Conservation (phyloP, 1,139 yeast species). For the Yamadazyma mexicana region DNA sequence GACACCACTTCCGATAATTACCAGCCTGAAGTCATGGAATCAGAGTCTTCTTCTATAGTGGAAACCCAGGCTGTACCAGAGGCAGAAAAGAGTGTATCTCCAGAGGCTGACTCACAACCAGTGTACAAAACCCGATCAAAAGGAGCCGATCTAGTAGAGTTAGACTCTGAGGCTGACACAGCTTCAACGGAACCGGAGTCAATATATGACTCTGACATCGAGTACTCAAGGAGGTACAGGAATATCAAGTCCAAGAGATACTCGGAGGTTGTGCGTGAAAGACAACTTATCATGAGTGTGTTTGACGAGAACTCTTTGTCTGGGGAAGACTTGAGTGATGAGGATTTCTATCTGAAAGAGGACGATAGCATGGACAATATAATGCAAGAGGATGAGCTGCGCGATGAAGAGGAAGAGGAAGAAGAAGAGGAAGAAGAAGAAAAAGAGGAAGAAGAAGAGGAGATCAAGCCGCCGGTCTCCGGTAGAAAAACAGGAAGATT, state of each 20-base stretch:
- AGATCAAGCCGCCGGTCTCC: too few relatives aligned
- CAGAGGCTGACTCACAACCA: neutral
- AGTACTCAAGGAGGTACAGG: constrained; percentile 2
- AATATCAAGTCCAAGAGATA: neutral
- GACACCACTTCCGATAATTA: constrained; percentile 3
- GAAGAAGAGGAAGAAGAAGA: neutral
- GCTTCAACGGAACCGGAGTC: constrained; percentile 5
- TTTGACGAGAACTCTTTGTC: constrained; percentile 6
- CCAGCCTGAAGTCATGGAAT: neutral
- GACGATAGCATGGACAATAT: neutral
- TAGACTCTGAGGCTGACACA: neutral
- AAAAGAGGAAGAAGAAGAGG: neutral
- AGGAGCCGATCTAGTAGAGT: constrained; percentile 1
- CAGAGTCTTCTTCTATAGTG: neutral
- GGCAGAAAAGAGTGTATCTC: neutral
- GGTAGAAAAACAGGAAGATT: neutral
- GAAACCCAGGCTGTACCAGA: neutral
- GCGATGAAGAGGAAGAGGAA: neutral
- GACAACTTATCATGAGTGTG: constrained; percentile 8
- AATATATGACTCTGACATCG: constrained; percentile 7
- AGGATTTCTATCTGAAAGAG: neutral
- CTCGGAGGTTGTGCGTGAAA: constrained; percentile 6
- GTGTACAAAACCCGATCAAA: constrained; percentile 1
- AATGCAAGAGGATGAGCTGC: neutral
- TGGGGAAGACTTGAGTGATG: neutral